Evolutionary conservation across 2,329 filamentous ascomycete genomes (phyloP).

Genomic region (Colletotrichum chlorophyti): DNA sequence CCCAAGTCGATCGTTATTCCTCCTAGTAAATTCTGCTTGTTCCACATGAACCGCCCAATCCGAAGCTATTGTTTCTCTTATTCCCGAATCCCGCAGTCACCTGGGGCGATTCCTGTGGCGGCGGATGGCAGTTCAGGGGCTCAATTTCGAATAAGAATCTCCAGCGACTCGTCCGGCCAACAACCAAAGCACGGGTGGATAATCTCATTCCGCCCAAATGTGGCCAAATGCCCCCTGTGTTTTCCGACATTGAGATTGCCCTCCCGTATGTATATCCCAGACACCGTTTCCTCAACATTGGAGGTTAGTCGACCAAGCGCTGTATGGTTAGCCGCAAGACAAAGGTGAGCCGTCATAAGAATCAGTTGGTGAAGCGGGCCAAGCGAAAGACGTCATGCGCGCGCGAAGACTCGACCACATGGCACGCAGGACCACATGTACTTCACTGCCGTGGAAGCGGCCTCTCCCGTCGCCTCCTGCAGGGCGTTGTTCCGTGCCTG

Average conservation of each 20-base stretch:
- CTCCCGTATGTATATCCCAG: slow-evolving; percentile 4
- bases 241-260: slow-evolving; percentile 16
- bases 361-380: not conserved
- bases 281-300: slow-evolving; percentile 6
- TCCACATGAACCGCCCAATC: not conserved
- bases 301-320: too few species aligned
- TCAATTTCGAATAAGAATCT: slow-evolving; percentile 12
- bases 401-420: slow-evolving; percentile 17
- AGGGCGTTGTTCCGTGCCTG: slow-evolving; percentile 5
- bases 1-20: not conserved
- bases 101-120: not conserved
- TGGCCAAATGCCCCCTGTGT: slow-evolving; percentile 15
- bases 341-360: too few species aligned
- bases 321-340: too few species aligned
- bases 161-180: slow-evolving; percentile 22
- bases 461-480: slow-evolving; percentile 5
- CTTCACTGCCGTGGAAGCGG: not conserved
- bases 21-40: too few species aligned
- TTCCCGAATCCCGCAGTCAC: not conserved
- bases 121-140: slow-evolving; percentile 23
- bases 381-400: not conserved
- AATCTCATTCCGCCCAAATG: slow-evolving; percentile 19
- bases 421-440: slow-evolving; percentile 4
- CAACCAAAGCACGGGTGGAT: slow-evolving; percentile 14
- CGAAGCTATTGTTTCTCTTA: not conserved